These are phyloP conservation scores for Boletellus deceptivus DNA, from an alignment of 1,284 basidiomycete genomes.

Conservation along the genomic window DNA sequence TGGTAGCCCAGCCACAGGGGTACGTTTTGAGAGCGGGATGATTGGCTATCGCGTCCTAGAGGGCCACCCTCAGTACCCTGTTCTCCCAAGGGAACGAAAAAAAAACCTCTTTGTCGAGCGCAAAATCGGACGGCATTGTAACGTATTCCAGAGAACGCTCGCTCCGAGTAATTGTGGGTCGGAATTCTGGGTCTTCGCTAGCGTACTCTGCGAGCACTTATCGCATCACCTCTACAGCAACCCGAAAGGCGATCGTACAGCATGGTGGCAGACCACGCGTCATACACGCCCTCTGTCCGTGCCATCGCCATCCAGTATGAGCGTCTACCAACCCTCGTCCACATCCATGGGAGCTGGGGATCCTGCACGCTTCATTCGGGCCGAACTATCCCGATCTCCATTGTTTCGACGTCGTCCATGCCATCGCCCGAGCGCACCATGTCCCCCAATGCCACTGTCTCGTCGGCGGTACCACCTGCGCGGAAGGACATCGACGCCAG, in stretches of 20 bases:
- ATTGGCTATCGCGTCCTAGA: slow-evolving; percentile 17
- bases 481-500: neutral
- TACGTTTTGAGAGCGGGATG: slow-evolving; percentile 1
- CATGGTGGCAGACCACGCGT: no score
- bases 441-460: neutral
- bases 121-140: slow-evolving; percentile 11
- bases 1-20: slow-evolving; percentile 8
- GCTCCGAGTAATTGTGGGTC: neutral
- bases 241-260: no score
- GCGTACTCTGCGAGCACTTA: slow-evolving; percentile 1
- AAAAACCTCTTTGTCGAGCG: slow-evolving; percentile 19
- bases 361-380: no score
- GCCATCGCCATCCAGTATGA: no score
- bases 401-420: no score
- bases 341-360: no score
- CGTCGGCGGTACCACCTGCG: neutral
- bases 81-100: neutral
- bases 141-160: neutral
- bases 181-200: neutral
- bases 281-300: no score
- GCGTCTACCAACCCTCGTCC: no score
- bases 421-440: neutral
- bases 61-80: neutral
- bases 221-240: slow-evolving; percentile 1
- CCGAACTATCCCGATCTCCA: no score